These are phyloP conservation scores for Triangularia setosa DNA, from an alignment of 2,329 filamentous ascomycete species.

Conservation along the genomic window DNA sequence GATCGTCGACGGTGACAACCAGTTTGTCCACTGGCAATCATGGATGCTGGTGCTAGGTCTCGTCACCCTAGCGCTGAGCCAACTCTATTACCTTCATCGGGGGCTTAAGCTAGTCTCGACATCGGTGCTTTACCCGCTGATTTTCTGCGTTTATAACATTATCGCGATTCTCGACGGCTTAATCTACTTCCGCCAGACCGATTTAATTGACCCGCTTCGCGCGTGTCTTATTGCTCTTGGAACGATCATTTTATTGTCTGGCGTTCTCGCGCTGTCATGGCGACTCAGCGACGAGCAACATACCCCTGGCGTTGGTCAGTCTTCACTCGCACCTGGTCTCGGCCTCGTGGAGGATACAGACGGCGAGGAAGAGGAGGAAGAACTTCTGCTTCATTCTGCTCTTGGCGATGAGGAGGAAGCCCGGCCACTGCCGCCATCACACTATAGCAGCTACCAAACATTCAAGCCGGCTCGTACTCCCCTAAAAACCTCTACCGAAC, in stretches of 20 bases:
- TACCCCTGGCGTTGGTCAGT: constrained; percentile 57
- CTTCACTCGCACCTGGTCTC: constrained; percentile 74
- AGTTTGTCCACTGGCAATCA: constrained; percentile 93
- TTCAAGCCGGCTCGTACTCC: constrained; percentile 39
- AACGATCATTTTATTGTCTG: constrained; percentile 77
- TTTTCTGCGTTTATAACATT: constrained; percentile 99
- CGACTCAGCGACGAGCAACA: constrained; percentile 76
- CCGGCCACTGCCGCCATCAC: constrained; percentile 19
- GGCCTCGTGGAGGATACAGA: constrained; percentile 71
- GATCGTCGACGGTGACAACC: constrained; percentile 78
- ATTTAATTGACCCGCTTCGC: constrained; percentile 69
- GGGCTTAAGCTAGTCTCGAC: constrained; percentile 94
- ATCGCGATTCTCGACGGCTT: constrained; percentile 95
- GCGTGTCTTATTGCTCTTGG: constrained; percentile 81
- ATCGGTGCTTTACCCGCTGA: constrained; percentile 90
- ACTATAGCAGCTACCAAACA: constrained; percentile 42
- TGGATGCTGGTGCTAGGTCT: constrained; percentile 87
- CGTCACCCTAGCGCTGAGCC: constrained; percentile 75
- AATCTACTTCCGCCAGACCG: constrained; percentile 91
- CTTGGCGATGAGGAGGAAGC: constrained; percentile 38
- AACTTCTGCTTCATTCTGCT: constrained; percentile 49
- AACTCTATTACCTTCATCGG: constrained; percentile 92
- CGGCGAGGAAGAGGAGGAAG: constrained; percentile 59
- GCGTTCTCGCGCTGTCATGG: constrained; percentile 91
- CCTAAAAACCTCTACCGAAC: constrained; percentile 17